Conservation (phyloP, 768 basidiomycete genomes). For the Candolleomyces aberdarensis region DNA sequence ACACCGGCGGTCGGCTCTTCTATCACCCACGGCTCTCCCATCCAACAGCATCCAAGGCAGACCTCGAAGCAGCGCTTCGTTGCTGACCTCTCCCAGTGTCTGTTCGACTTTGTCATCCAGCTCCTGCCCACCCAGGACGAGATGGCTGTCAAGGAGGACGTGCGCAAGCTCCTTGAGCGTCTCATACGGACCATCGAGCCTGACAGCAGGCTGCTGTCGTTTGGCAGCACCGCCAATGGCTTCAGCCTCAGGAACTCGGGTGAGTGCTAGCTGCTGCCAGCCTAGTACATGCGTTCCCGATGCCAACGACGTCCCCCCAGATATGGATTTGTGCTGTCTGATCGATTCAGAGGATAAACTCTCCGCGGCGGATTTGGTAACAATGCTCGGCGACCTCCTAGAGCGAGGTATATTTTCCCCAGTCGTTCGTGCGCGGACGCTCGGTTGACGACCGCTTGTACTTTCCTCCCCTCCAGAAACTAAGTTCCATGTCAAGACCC, state of each 20-base stretch:
- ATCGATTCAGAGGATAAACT: constrained; percentile 83
- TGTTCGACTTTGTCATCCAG: constrained; percentile 93
- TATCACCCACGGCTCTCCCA: constrained; percentile 19
- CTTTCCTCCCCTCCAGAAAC: constrained; percentile 56
- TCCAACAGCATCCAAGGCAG: constrained; percentile 36
- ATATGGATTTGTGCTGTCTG: constrained; percentile 98
- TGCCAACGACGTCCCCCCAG: constrained; percentile 36
- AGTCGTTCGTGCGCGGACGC: background rate
- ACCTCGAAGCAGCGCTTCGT: constrained; percentile 62
- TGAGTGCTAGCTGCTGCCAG: constrained; percentile 25
- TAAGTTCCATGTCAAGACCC: constrained; percentile 92
- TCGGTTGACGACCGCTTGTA: background rate
- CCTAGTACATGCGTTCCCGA: background rate
- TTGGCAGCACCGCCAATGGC: constrained; percentile 96
- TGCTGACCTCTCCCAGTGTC: constrained; percentile 80
- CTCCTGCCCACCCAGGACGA: constrained; percentile 88
- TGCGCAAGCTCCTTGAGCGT: constrained; percentile 89
- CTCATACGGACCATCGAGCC: constrained; percentile 96
- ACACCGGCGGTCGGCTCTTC: constrained; percentile 3
- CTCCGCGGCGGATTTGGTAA: constrained; percentile 86
- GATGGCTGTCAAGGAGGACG: constrained; percentile 93
- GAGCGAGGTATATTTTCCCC: constrained; percentile 70
- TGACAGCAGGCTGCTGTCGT: constrained; percentile 84
- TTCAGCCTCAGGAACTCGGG: constrained; percentile 97
- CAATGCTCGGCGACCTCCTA: constrained; percentile 88